Conservation (phyloP, 306 rosid genomes). For the Quercus parvula region DNA sequence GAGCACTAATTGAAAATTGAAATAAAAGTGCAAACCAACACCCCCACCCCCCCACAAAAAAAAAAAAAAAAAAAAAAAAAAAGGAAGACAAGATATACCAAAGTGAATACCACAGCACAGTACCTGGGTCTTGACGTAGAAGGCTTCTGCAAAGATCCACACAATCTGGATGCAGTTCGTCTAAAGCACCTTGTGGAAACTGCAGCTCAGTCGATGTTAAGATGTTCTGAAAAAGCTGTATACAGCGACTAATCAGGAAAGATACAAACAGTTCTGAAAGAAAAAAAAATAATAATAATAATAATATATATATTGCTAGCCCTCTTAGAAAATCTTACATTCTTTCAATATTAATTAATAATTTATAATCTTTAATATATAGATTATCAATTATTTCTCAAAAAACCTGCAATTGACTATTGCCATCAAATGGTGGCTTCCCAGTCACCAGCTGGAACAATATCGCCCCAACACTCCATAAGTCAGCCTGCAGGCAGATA, state of each 20-base stretch:
- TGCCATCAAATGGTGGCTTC: constrained; percentile 85
- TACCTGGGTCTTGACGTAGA: constrained; percentile 85
- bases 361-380: too few species aligned
- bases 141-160: constrained; percentile 93
- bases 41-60: neutral
- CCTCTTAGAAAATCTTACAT: neutral
- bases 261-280: neutral
- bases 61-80: neutral
- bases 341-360: neutral
- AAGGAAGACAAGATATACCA: constrained; percentile 6
- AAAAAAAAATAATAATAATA: neutral
- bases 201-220: constrained; percentile 59
- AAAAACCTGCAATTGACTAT: constrained; percentile 71
- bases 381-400: neutral
- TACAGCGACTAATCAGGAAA: constrained; percentile 22
- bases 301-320: neutral
- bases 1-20: constrained; percentile 1
- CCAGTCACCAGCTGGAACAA: constrained; percentile 88
- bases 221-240: constrained; percentile 88
- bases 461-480: constrained; percentile 98
- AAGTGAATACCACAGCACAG: constrained; percentile 16
- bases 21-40: constrained; percentile 11
- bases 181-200: constrained; percentile 70
- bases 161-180: constrained; percentile 67
- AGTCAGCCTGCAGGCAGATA: constrained; percentile 78